Percentiles rank a stretch among this genome's conserved stretches.
Evolutionary conservation across 805 yeast species (phyloP).

Genomic region (Nakazawaea siamensis): DNA sequence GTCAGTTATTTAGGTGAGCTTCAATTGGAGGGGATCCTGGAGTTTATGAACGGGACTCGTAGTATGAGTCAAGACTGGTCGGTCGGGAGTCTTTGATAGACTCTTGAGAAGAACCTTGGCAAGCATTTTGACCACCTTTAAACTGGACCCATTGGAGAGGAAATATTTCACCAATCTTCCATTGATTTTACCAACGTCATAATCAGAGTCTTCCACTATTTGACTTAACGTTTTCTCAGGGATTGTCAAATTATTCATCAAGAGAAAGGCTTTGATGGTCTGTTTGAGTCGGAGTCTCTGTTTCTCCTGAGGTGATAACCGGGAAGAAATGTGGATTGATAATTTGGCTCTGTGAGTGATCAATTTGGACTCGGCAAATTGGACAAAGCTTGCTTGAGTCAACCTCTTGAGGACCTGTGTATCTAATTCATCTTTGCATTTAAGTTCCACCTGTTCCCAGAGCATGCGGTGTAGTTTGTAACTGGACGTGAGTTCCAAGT

Average conservation of each 20-base stretch:
- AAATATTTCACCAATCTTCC: slow-evolving; percentile 36
- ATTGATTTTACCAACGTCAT: slow-evolving; percentile 27
- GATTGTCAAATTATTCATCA: slow-evolving; percentile 39
- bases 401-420: slow-evolving; percentile 21
- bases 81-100: too few relatives aligned
- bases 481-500: slow-evolving; percentile 4
- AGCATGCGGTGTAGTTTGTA: slow-evolving; percentile 32
- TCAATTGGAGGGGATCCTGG: too few relatives aligned
- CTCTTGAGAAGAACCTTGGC: neutral
- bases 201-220: slow-evolving; percentile 29
- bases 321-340: slow-evolving; percentile 32
- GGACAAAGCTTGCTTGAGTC: slow-evolving; percentile 23
- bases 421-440: slow-evolving; percentile 26
- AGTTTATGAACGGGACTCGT: neutral
- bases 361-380: slow-evolving; percentile 23
- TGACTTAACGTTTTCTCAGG: slow-evolving; percentile 27
- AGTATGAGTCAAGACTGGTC: neutral
- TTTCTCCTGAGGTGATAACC: slow-evolving; percentile 20
- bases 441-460: slow-evolving; percentile 42
- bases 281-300: slow-evolving; percentile 19
- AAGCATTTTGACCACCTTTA: slow-evolving; percentile 22
- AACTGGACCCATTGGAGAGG: slow-evolving; percentile 30
- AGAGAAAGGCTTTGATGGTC: slow-evolving; percentile 35
- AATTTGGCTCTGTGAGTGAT: slow-evolving; percentile 25
- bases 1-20: slow-evolving; percentile 54